Percentiles rank a stretch among this genome's conserved stretches.
phyloP scores from a whole-genome alignment of 768 basidiomycete species.

The Boletus rubropictus region DNA sequence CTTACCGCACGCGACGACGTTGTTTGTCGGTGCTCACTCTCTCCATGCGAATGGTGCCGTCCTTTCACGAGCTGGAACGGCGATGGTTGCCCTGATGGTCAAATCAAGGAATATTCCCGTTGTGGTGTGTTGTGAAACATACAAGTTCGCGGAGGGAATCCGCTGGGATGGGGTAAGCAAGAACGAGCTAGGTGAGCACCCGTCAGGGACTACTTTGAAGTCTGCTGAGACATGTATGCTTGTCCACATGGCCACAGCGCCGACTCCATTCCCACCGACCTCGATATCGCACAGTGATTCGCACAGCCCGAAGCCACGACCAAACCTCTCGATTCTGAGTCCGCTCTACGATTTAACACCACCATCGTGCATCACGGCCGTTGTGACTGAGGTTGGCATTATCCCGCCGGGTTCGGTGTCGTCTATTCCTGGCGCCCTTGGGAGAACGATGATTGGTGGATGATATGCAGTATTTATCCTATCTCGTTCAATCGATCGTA shows the following conservation, averaged over 20 bases:
- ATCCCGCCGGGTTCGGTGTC: constrained; percentile 91
- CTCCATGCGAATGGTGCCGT: constrained; percentile 93
- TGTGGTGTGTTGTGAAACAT: constrained; percentile 96
- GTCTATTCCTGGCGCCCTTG: constrained; percentile 69
- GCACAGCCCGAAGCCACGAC: constrained; percentile 28
- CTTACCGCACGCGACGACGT: constrained; percentile 75
- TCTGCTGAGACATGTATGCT: constrained; percentile 1
- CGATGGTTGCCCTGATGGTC: constrained; percentile 94
- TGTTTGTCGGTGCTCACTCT: constrained; percentile 90
- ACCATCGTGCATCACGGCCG: constrained; percentile 85
- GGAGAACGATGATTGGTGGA: constrained; percentile 21
- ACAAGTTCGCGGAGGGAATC: constrained; percentile 93
- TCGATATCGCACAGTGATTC: constrained; percentile 4
- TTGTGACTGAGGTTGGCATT: constrained; percentile 94
- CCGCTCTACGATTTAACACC: constrained; percentile 94
- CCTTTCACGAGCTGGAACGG: constrained; percentile 91
- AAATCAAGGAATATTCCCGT: constrained; percentile 86
- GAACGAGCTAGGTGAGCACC: constrained; percentile 80
- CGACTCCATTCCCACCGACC: constrained; percentile 22
- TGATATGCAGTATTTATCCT: constrained; percentile 11
- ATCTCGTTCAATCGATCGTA: background rate
- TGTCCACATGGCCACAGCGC: constrained; percentile 21
- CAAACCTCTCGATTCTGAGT: constrained; percentile 72
- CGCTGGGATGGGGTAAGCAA: constrained; percentile 92
- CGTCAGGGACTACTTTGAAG: background rate